Evolutionary conservation across 163 green algal genomes (phyloP).

Genomic region (Volvox carteri): DNA sequence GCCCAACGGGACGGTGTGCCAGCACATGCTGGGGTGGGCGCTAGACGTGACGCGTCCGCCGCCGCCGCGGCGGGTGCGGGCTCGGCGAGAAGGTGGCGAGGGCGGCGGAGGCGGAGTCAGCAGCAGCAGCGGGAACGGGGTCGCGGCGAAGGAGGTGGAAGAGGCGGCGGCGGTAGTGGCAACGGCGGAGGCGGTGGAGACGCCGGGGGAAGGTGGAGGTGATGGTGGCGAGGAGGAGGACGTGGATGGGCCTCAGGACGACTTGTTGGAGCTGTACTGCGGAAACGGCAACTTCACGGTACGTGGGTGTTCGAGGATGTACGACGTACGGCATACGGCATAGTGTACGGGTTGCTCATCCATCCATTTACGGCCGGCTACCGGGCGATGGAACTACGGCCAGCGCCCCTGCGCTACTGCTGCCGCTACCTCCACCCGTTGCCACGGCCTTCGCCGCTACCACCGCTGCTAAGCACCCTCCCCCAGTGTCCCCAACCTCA

Average conservation of each 20-base stretch:
- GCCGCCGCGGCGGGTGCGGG: slow-evolving; percentile 4
- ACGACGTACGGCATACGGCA: too few species aligned
- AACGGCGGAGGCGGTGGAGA: background rate
- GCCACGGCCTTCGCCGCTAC: too few species aligned
- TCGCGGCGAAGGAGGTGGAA: background rate
- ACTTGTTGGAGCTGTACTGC: slow-evolving; percentile 92
- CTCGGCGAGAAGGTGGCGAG: background rate
- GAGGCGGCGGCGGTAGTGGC: background rate
- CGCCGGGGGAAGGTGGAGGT: background rate
- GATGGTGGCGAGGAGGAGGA: background rate
- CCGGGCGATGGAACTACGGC: too few species aligned
- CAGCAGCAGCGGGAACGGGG: background rate
- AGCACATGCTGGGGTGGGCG: slow-evolving; percentile 93
- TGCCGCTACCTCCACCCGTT: too few species aligned
- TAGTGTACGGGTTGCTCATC: too few species aligned
- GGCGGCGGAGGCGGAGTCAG: background rate
- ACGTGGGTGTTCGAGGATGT: background rate
- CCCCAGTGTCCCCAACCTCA: too few species aligned
- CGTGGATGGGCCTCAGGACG: slow-evolving; percentile 1
- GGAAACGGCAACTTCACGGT: slow-evolving; percentile 96
- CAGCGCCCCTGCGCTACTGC: too few species aligned
- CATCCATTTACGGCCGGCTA: too few species aligned
- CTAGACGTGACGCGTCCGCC: slow-evolving; percentile 69
- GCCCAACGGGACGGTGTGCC: slow-evolving; percentile 90
- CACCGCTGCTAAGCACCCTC: too few species aligned